Conservation (phyloP, 148 eudicot species). For the Rhododendron kiyosumense region DNA sequence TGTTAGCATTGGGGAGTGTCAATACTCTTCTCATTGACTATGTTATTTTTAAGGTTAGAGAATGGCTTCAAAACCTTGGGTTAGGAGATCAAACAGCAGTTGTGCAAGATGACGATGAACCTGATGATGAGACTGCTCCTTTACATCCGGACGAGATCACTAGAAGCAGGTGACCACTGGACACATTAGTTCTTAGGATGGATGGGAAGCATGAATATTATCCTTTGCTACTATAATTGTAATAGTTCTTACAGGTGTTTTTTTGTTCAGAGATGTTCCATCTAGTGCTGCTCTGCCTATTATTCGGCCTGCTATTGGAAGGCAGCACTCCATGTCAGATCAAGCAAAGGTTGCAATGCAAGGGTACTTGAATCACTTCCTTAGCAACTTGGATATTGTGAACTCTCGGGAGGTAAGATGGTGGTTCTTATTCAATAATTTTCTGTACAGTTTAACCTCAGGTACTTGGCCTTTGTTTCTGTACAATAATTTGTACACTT, state of each 20-base stretch:
- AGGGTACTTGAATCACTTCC: slow-evolving; percentile 90
- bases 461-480: background rate
- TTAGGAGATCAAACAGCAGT: slow-evolving; percentile 72
- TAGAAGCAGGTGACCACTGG: slow-evolving; percentile 57
- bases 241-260: slow-evolving; percentile 49
- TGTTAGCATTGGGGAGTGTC: slow-evolving; percentile 2
- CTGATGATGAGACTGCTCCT: slow-evolving; percentile 66
- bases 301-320: slow-evolving; percentile 87
- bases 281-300: slow-evolving; percentile 97
- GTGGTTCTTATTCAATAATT: background rate
- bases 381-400: slow-evolving; percentile 84
- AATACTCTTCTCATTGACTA: slow-evolving; percentile 12
- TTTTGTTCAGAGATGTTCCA: slow-evolving; percentile 88
- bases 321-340: slow-evolving; percentile 90
- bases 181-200: slow-evolving; percentile 16
- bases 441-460: background rate
- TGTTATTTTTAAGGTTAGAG: slow-evolving; percentile 62
- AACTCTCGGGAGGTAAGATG: slow-evolving; percentile 79
- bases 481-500: background rate
- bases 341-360: slow-evolving; percentile 94
- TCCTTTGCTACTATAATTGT: slow-evolving; percentile 30
- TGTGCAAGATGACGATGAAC: slow-evolving; percentile 88
- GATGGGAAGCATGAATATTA: slow-evolving; percentile 16
- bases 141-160: slow-evolving; percentile 67
- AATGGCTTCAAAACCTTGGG: slow-evolving; percentile 99